Evolutionary conservation across 1,284 basidiomycete genomes (phyloP), one percentile per base, ranked within the genome.

Genomic region (Limonomyces culmigenus): DNA sequence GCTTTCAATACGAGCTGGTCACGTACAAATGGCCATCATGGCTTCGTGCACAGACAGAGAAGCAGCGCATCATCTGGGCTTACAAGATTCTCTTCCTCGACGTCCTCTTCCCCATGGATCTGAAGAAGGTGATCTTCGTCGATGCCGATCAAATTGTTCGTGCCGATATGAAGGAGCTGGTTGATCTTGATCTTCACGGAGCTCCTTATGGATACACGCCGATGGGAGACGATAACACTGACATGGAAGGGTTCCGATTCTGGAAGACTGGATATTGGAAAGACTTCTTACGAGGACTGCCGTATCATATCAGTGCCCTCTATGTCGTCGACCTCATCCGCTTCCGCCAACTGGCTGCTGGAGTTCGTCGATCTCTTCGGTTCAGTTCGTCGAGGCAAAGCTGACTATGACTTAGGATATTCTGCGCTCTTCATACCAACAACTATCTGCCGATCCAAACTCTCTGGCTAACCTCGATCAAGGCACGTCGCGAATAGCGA

Each of bases 1-100:
- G 75, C 29, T 98, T 98, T 67, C 70, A 93, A 49, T 95, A 96
- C 53, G 92, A 97, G 51, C 69, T 98, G 10, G 84, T 98, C 38
- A 97, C 93, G 1, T 98, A 97, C 63, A 96, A 95, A 50, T 98
- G 93, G 93, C 95, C 93, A 1, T 81, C 83, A 3, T 98, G 93
- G 93, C 66, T 98, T 11, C 80, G 89, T n/a, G 71, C 74, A 8
- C 93, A 97, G 54, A 91, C 77, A 38, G 93, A 98, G 59, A 98
- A 98, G 56, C 93, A 98, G 55, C 71, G 93, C 15, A 84, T 91
- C 39, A 98, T 98, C 47, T 98, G 93, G 93, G 95, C 86, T n/a
- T 96, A 97, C 67, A 98, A 98, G 61, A 98, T 98, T 42, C 72
- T 98, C 27, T 98, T 98, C 70, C 72, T 98, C 19, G 93, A 98